Evolutionary conservation across 345 rosid genomes (phyloP), one percentile per base, ranked within the genome.

Genomic region (Pistacia vera): DNA sequence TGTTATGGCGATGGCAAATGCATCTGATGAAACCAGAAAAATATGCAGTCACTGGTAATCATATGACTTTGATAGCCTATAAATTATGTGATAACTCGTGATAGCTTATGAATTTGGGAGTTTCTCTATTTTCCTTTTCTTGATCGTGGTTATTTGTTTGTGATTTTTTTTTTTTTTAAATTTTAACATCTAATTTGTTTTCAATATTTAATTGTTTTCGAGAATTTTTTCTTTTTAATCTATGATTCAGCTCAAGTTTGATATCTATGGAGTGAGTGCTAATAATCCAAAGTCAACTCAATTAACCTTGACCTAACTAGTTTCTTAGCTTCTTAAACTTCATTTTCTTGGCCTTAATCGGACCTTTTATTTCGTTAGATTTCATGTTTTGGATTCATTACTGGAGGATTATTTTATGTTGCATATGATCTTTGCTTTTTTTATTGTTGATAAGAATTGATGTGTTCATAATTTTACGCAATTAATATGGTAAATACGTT

Each of bases 21-120:
- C 84, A 70, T 70, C 90, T 11, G 97, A 87, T 78, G 97, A 89
- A 49, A 73, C 86, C 82, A 88, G 91, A 41, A 85, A 78, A 77
- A 80, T 88, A 12, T 95, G 98, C 89, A 77, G 69, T 82, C 97
- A 95, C 92, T 95, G 98, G 98, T 95, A 86, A 51, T 80, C 61
- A 3, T 69, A 68, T 16, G 3, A 18, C n/a, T 13, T 49, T 1
- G 14, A 20, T 28, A 41, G 20, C 55, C 55, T 66, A 11, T n/a
- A 71, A 61, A 25, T 75, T 65, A 48, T 71, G 11, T 12, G 55
- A 28, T 56, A 35, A 20, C 49, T 73, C 28, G 11, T 44, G 36
- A 38, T 58, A 48, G 44, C 13, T 30, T 68, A 12, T 63, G 38
- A 18, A 11, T 76, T 44, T 71, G 55, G 13, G 30, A 28, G 46